Percentiles rank a stretch among this genome's conserved stretches.
These are phyloP conservation scores for Mesostigma viride DNA, from an alignment of 139 green algal species.

Conservation along the genomic window DNA sequence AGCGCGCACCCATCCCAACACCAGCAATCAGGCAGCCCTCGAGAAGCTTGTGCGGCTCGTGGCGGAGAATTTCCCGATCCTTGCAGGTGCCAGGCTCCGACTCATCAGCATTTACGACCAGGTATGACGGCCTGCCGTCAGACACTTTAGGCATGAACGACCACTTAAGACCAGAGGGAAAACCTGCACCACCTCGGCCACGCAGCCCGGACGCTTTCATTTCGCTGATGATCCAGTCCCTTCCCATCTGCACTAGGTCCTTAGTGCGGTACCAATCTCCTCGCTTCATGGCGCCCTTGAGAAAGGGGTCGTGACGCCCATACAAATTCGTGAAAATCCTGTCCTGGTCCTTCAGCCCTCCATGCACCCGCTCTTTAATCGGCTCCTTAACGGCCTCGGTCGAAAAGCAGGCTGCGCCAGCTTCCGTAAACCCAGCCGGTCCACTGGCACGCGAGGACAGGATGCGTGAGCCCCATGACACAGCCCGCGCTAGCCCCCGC, in stretches of 20 bases:
- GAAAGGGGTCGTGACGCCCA: slow-evolving; percentile 68
- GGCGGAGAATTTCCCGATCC: slow-evolving; percentile 41
- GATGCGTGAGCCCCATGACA: too few relatives aligned
- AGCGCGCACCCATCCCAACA: slow-evolving; percentile 70
- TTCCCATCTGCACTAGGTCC: slow-evolving; percentile 50
- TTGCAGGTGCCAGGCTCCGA: slow-evolving; percentile 95
- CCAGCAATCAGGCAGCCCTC: slow-evolving; percentile 93
- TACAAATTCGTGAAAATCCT: slow-evolving; percentile 98
- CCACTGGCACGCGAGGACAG: too few relatives aligned
- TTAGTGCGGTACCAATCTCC: slow-evolving; percentile 85
- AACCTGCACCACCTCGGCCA: slow-evolving; percentile 87
- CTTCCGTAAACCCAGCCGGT: too few relatives aligned
- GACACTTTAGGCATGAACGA: slow-evolving; percentile 93
- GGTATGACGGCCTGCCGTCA: slow-evolving; percentile 80
- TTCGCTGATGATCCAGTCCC: slow-evolving; percentile 95
- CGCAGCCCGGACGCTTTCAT: slow-evolving; percentile 91
- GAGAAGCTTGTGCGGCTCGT: slow-evolving; percentile 58
- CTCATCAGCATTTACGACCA: slow-evolving; percentile 96
- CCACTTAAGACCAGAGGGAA: slow-evolving; percentile 93
- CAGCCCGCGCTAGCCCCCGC: too few relatives aligned
- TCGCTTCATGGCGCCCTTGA: slow-evolving; percentile 71
- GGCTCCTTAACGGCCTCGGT: too few relatives aligned
- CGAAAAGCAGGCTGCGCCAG: too few relatives aligned
- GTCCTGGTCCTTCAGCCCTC: slow-evolving; percentile 81
- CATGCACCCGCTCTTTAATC: slow-evolving; percentile 29